Conservation (phyloP, 1,139 yeast genomes). For the Zygosaccharomyces pseudobailii region DNA sequence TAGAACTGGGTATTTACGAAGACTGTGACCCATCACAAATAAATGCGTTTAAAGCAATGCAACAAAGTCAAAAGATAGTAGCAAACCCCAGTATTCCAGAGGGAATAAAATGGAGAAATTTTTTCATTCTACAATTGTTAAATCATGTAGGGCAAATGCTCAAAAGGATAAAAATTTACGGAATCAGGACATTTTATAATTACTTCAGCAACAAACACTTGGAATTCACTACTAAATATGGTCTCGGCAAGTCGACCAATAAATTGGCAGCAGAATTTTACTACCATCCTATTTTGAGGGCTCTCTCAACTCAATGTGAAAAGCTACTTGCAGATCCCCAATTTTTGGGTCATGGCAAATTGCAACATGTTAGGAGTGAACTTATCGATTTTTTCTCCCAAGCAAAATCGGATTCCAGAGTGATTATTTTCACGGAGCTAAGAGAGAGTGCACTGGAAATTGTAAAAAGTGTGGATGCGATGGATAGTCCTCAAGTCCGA, state of each 20-base stretch:
- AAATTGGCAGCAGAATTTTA: constrained; percentile 59
- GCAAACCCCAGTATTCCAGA: constrained; percentile 53
- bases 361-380: constrained; percentile 56
- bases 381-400: constrained; percentile 50
- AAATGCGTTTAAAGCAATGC: constrained; percentile 69
- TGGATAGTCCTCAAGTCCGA: constrained; percentile 41
- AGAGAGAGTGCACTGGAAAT: constrained; percentile 89
- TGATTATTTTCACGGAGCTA: constrained; percentile 80
- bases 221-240: constrained; percentile 57
- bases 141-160: constrained; percentile 73
- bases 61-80: constrained; percentile 55
- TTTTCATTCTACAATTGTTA: constrained; percentile 54
- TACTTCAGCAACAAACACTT: constrained; percentile 55
- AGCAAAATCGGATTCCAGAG: constrained; percentile 52
- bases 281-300: constrained; percentile 44
- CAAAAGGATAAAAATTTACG: constrained; percentile 70
- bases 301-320: constrained; percentile 45
- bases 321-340: constrained; percentile 38
- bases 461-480: constrained; percentile 56
- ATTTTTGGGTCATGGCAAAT: constrained; percentile 70
- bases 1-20: constrained; percentile 56
- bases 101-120: constrained; percentile 68
- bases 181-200: constrained; percentile 68
- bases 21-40: constrained; percentile 61
- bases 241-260: constrained; percentile 44